Evolutionary conservation across 2,329 filamentous ascomycete species (phyloP), one percentile per base, ranked within the genome.

Genomic region (Arthrocladium fulminans): DNA sequence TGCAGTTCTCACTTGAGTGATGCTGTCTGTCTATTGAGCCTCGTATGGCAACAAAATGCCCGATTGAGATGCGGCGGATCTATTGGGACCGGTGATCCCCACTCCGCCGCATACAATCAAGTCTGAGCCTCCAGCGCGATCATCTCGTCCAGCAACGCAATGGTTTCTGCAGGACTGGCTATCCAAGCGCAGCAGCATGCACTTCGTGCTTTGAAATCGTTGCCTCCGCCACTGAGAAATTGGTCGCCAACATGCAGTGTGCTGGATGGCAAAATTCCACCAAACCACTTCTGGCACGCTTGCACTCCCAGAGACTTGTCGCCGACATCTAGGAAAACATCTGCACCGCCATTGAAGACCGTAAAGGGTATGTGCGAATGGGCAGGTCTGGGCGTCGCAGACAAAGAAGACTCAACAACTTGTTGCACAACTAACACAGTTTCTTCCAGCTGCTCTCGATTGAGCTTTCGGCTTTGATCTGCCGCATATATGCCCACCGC

Each of bases 161-260:
- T 87, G 24, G 92, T 98, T 73, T 98, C 92, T 0, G 77, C 74
- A 0, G 92, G 92, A 62, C 80, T 96, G 1, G 92, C 90, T 57
- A 98, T 94, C 92, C 92, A 98, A 1, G 90, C 89, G 19, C 92
- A 97, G 1, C 90, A 96, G 27, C 87, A 92, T 17, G 94, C 89
- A 59, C 88, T 79, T 24, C 90, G 76, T 6, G 90, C 92, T 71
- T 96, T 95, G 73, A 97, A 98, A 67, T 98, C 92, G 67, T 98
- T 98, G 13, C 88, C 88, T 0, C 89, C 89, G 2, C 90, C 90
- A 52, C 86, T 94, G 54, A 98, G 70, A 66, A 98, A 98, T 69
- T 98, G 92, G 67, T 98, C 80, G 12, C 92, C 92, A 3, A 98
- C 87, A 67, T 98, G 92, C 50, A 98, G 73, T 7, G 89, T 96